Evolutionary conservation across 176 grass and related monocot genomes (phyloP).

Genomic region (Oropetium thomaeum): DNA sequence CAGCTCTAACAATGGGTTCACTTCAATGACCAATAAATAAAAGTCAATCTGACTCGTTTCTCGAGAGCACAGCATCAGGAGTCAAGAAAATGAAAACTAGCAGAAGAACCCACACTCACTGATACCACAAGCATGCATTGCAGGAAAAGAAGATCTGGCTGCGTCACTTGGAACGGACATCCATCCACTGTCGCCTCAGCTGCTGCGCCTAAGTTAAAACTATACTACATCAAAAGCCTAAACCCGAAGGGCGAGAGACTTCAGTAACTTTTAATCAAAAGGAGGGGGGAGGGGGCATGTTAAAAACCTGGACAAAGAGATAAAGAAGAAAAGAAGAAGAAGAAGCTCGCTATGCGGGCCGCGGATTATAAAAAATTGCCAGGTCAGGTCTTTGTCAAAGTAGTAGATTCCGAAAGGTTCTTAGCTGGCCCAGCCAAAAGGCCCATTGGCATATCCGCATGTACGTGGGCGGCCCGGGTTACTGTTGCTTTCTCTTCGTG

Average conservation of each 20-base stretch:
- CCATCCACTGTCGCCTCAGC: constrained; percentile 24
- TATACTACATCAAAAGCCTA: constrained; percentile 53
- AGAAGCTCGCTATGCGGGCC: constrained; percentile 38
- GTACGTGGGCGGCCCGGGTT: constrained; percentile 20
- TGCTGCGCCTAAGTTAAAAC: constrained; percentile 27
- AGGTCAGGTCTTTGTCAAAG: constrained; percentile 30
- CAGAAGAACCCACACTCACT: constrained; percentile 12
- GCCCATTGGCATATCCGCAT: constrained; percentile 20
- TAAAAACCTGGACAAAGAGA: constrained; percentile 45
- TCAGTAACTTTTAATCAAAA: constrained; percentile 47
- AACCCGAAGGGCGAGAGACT: neutral
- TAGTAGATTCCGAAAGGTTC: constrained; percentile 41
- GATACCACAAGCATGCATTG: neutral
- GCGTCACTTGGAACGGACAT: constrained; percentile 6
- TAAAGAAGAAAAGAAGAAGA: neutral
- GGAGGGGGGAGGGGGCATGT: constrained; percentile 12
- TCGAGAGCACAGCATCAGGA: neutral
- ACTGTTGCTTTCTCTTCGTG: neutral
- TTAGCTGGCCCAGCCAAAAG: constrained; percentile 39
- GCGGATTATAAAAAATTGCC: constrained; percentile 19
- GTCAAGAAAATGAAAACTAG: neutral
- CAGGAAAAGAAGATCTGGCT: constrained; percentile 30
- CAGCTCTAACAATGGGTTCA: too few relatives aligned
- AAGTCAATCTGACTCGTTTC: neutral
- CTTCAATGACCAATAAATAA: neutral